Conservation (phyloP, 192 early-diverging fungal species). For the Globomyces pollinis-pini region DNA sequence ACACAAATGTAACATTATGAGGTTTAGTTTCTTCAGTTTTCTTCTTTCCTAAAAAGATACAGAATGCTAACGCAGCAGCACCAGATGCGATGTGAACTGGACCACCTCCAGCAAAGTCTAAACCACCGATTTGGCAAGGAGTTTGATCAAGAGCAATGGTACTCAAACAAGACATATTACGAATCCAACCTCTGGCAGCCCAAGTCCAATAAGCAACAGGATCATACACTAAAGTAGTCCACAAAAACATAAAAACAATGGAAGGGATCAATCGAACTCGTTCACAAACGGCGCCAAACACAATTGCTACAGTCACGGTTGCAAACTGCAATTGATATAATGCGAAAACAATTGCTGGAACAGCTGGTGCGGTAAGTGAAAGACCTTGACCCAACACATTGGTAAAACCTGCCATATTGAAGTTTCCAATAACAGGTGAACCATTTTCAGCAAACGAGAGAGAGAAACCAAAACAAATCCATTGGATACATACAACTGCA, state of each 20-base stretch:
- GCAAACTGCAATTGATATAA: constrained; percentile 92
- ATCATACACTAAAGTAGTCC: constrained; percentile 87
- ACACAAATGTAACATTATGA: constrained; percentile 86
- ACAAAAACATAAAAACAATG: constrained; percentile 85
- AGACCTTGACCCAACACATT: constrained; percentile 44
- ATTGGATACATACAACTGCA: constrained; percentile 76
- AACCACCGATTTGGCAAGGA: constrained; percentile 55
- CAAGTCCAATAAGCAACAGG: constrained; percentile 95
- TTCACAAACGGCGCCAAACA: constrained; percentile 85
- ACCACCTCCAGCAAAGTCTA: constrained; percentile 98
- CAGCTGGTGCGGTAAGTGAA: constrained; percentile 43
- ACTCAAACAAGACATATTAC: constrained; percentile 37
- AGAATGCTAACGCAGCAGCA: constrained; percentile 80
- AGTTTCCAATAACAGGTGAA: constrained; percentile 69
- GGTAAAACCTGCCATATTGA: constrained; percentile 64
- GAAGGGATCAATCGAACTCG: constrained; percentile 78
- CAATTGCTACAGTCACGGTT: constrained; percentile 81
- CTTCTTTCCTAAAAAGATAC: constrained; percentile 74
- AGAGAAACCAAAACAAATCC: constrained; percentile 86
- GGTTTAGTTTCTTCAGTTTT: constrained; percentile 67
- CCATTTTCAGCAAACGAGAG: constrained; percentile 74
- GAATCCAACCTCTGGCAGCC: constrained; percentile 78
- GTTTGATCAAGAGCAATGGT: constrained; percentile 10
- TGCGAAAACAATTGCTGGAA: constrained; percentile 73
- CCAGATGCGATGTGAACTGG: constrained; percentile 91